Base-by-base conservation (phyloP, 2,329 filamentous ascomycete genomes). In the Xylaria sp. region DNA sequence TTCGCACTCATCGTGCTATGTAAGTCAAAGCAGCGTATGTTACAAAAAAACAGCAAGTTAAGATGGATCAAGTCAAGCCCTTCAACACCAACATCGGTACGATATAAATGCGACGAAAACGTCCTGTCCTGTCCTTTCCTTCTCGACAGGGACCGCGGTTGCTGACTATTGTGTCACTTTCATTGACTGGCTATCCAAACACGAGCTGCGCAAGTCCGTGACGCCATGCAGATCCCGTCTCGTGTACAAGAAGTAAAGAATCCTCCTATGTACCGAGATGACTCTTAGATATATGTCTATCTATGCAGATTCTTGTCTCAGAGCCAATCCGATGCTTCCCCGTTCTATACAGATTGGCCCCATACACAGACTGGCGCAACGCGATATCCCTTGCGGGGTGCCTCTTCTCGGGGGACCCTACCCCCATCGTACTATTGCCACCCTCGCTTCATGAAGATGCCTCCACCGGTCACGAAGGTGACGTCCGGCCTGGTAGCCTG, bases 301-400 rank as follows among this genome's bases (percentile, higher is more conserved):
- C 29, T 34, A 34, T 34, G 29, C 37, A 17, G 44, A 24, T 40
- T 34, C 50, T 63, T 53, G 60, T 55, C 29, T 49, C 20, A 53
- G 42, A 46, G 42, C 48, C 50, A 56, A 61, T 57, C 52, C 61
- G 55, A 42, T 47, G 18, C 43, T 60, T 52, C 55, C 58, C 55
- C 44, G 11, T 21, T 45, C 51, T 54, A 45, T 49, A 51, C 51
- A 40, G 49, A n/a, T n/a, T n/a, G n/a, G n/a, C 56, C 38, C 29
- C 48, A 19, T 29, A 13, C 9, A 34, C 29, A 34, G 4, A 34
- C 4, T 34, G 29, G 16, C 29, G 16, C 29, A 34, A 11, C 16
- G 29, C 29, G 29, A 34, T 7, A 34, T 13, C 29, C 11, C 29
- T 34, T 34, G 29, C 11, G 29, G 29, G 9, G 29, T 34, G 3